Evolutionary conservation across 2,329 filamentous ascomycete species (phyloP).

Genomic region (Escovopsis sp.): DNA sequence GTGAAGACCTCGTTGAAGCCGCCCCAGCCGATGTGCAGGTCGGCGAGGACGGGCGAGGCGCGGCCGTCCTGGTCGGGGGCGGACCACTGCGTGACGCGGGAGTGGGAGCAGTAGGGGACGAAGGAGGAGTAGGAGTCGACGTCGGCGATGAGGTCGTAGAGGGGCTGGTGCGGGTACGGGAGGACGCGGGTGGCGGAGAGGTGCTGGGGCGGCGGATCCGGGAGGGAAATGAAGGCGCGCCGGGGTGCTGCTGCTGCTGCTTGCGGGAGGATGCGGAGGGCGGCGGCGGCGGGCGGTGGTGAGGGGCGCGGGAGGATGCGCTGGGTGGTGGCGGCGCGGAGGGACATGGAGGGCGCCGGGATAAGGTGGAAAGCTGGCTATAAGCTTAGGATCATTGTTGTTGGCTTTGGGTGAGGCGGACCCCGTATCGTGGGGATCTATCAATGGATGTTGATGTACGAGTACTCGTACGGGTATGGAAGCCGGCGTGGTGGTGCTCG

Average conservation of each 20-base stretch:
- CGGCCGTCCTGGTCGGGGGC: slow-evolving; percentile 31
- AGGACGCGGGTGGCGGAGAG: slow-evolving; percentile 63
- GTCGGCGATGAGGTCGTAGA: slow-evolving; percentile 82
- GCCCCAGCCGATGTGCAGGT: slow-evolving; percentile 74
- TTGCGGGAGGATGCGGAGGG: too few species aligned
- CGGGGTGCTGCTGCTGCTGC: slow-evolving; percentile 1
- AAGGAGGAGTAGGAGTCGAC: slow-evolving; percentile 73
- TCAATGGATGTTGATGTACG: background rate
- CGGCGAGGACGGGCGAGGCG: slow-evolving; percentile 57
- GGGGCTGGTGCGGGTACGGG: slow-evolving; percentile 51
- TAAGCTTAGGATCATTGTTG: background rate
- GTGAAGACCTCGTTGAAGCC: slow-evolving; percentile 73
- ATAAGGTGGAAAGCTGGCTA: background rate
- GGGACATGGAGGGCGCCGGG: slow-evolving; percentile 2
- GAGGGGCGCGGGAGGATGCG: background rate
- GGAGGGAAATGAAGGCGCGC: slow-evolving; percentile 26
- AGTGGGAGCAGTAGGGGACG: slow-evolving; percentile 78
- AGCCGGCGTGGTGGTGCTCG: background rate
- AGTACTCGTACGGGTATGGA: background rate
- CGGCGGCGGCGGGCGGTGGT: slow-evolving; percentile 1
- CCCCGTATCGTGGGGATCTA: too few species aligned
- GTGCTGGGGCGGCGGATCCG: slow-evolving; percentile 34
- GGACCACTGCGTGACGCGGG: slow-evolving; percentile 64
- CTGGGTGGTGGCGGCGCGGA: slow-evolving; percentile 6
- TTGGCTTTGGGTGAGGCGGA: background rate